Evolutionary conservation across 1,139 yeast genomes (phyloP), one percentile per base, ranked within the genome.

Genomic region (Taphrina flavorubra): DNA sequence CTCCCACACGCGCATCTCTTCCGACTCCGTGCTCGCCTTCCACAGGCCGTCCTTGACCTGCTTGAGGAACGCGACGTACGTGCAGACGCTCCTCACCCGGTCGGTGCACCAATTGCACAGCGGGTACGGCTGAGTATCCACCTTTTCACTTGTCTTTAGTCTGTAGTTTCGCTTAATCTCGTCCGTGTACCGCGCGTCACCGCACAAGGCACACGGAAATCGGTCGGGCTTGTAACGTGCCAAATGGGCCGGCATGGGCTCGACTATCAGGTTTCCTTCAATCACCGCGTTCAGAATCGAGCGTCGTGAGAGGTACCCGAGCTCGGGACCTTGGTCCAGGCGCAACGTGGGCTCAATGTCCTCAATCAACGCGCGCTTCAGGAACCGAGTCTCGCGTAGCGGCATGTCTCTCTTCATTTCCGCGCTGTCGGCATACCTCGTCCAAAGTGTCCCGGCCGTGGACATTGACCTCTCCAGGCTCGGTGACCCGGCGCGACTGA

Each of bases 21-120:
- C 74, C 55, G 74, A 74, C 37, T 73, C 82, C 57, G 79, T 80
- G 68, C 82, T 84, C 42, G 82, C 74, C 72, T 82, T 80, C 84
- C 86, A 85, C 8, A 83, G 79, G 6, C 85, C 84, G 49, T 81
- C 81, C 72, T 87, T 84, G 51, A 90, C 79, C 16, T 88, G 82
- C 73, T 96, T 82, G 72, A 91, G 78, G 73, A 89, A 86, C 68
- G 94, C 88, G 78, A 87, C 86, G 74, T 89, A 83, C 72, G 91
- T 94, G 79, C 97, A 87, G 42, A 88, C 86, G 70, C 89, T 86
- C 73, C 98, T 84, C 66, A 92, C 84, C 74, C 91, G 87, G 68
- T 87, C 83, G 65, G 92, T 81, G 79, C 98, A 94, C 75, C 86
- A 88, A 73, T 88, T 88, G 77, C 98, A 94, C 61, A 92, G 80